Base-by-base conservation (phyloP, 805 yeast genomes). In the Metschnikowia borealis region DNA sequence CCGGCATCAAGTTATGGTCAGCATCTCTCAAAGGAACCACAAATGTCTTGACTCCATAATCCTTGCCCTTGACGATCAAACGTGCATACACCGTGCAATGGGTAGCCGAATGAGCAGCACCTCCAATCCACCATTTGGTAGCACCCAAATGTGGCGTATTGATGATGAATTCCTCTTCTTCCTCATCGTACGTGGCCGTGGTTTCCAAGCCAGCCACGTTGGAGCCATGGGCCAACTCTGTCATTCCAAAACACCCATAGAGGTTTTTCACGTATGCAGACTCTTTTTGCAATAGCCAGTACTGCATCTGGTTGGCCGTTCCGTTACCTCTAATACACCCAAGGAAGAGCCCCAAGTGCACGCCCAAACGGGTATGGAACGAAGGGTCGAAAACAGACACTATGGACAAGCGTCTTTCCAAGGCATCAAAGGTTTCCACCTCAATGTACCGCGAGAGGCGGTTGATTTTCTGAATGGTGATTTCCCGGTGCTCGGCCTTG, bases 91-190 rank as follows among this genome's bases (percentile, higher is more conserved):
- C 86, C n/a, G 84, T 82, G 21, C 89, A 75, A 70, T 91, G 97
- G 29, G 91, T 89, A 5, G 97, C 89, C 18, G 96, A 84, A 68
- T 89, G 95, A 10, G 97, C 97, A 38, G 97, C 97, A 60, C 97
- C 97, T 44, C 97, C 97, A 62, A 91, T 91, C 97, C 97, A 91
- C 97, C 97, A 91, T 67, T 91, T 91, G 23, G 97, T 90, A 40
- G 97, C 97, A 35, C 95, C 91, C 49, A 87, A 67, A 63, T 90
- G 87, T 1, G 97, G 97, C 11, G 97, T 91, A 64, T 88, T 80
- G 61, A 91, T 82, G 49, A 79, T 65, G 63, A 91, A 87, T 55
- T 83, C 82, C 60, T 89, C 88, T 29, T 77, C 78, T 15, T 69
- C 70, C 17, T 73, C 70, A 65, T 89, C 84, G 65, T 78, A 91